Base-by-base conservation (phyloP, 768 basidiomycete species). In the Suillus occidentalis region DNA sequence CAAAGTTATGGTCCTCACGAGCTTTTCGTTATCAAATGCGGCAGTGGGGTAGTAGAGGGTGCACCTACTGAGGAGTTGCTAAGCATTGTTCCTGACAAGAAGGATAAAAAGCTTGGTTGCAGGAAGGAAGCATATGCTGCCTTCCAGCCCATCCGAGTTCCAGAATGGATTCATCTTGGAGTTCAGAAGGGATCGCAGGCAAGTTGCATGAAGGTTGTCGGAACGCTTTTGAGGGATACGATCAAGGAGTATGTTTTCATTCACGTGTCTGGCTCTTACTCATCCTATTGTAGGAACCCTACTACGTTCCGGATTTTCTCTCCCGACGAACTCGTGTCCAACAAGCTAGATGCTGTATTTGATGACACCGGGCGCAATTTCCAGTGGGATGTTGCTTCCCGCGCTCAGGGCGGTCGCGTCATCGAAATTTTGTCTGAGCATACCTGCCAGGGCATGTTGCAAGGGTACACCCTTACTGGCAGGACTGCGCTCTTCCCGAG, bases 391-490 rank as follows among this genome's bases (percentile, higher is more conserved):
- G 70, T 81, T 13, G 82, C 84, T 2, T 82, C 80, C 25, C 86
- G 89, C 67, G 87, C 80, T 12, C 80, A 88, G 66, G 92, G 91
- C 47, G 95, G 94, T 1, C 88, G 94, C 10, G 86, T 96, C 53
- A 82, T 95, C 65, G 95, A 97, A 76, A 95, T 95, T 63, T 86
- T 96, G 20, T 92, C 90, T 8, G 92, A 94, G 72, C 93, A 95
- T 71, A 93, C 91, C 12, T 91, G 91, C 69, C 91, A 95, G 73
- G 93, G 90, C 28, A 94, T 94, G 89, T 80, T 96, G 14, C 92
- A 97, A 76, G 94, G 95, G 3, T 96, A 96, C 76, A 94, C 93
- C 7, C 85, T 97, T 55, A 96, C 95, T 0, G 95, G 95, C 10
- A 82, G 89, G 47, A 90, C 89, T 0, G 94, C 87, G 14, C 80